Evolutionary conservation across 2,329 filamentous ascomycete species (phyloP), one percentile per base, ranked within the genome.

Genomic region (Blumeriella jaapii): DNA sequence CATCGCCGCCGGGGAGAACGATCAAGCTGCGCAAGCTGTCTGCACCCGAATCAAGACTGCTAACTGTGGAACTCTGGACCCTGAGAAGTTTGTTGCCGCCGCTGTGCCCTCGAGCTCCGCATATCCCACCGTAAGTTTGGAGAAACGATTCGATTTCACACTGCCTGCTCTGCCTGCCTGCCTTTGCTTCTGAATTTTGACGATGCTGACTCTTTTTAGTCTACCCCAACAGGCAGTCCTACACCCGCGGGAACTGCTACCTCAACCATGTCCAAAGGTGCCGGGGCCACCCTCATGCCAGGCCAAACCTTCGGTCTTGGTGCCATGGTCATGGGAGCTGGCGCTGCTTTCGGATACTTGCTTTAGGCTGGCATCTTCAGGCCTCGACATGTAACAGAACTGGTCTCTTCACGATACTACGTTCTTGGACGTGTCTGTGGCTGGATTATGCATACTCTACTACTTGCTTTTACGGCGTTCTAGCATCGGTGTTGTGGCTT

Each of bases 341-440:
- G 72, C 38, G 49, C 54, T 29, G 57, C 70, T 36, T 70, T 77
- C 50, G 71, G 70, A 44, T 54, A 76, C 42, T 60, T 71, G 42
- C 56, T 78, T 55, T 79, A 70, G 54, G 34, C 29, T 13, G 15
- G 16, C 11, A 13, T 33, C 18, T 10, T 17, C 28, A 20, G 14
- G 26, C 38, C 37, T 15, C 9, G 25, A 22, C 27, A 23, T 27
- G 20, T 39, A 17, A 29, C 32, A 34, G 31, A 40, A 31, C 19
- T 23, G 33, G 33, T 17, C 17, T 17, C 18, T 11, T 23, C 13
- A 11, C 13, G 19, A 24, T 12, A 16, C 34, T 25, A 16, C 16
- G 19, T 39, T 39, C 27, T 28, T 40, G n/a, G 22, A 27, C 25
- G 15, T 31, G 35, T 36, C 35, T 27, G 38, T 29, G 20, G 39